phyloP scores from a whole-genome alignment of 768 basidiomycete species.

The Suillus cothurnatus region DNA sequence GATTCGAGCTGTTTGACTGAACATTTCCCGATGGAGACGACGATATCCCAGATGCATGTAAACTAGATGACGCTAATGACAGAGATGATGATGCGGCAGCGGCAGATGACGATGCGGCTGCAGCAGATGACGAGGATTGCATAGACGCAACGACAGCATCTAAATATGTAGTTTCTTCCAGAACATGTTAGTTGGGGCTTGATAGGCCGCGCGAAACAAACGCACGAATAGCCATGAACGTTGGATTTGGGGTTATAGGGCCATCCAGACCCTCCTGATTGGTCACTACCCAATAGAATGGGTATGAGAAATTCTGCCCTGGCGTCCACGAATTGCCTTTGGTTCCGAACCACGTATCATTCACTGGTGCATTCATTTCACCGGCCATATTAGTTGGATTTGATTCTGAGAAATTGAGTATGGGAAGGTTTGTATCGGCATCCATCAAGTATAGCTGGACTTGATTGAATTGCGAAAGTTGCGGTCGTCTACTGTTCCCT shows the following conservation, averaged over 20 bases:
- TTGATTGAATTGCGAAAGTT: conserved; percentile 57
- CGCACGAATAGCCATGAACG: conserved; percentile 81
- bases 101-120: conserved; percentile 39
- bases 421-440: conserved; percentile 60
- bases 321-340: conserved; percentile 49
- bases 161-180: conserved; percentile 72
- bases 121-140: conserved; percentile 39
- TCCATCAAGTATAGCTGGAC: conserved; percentile 82
- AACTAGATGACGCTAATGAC: conserved; percentile 34
- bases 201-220: conserved; percentile 25
- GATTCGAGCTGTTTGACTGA: conserved; percentile 40
- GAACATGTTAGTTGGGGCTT: neutral
- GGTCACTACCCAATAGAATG: conserved; percentile 81
- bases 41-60: conserved; percentile 17
- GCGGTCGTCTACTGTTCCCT: conserved; percentile 80
- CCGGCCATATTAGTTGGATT: conserved; percentile 62
- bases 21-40: conserved; percentile 40
- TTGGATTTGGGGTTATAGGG: conserved; percentile 64
- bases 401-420: conserved; percentile 45
- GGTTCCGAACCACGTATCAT: conserved; percentile 76
- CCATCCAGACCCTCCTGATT: conserved; percentile 58
- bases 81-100: conserved; percentile 47
- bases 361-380: conserved; percentile 51
- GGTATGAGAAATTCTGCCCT: conserved; percentile 58
- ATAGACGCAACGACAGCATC: conserved; percentile 66